Conservation (phyloP, 1,284 basidiomycete genomes). For the Spongiforma sp. region DNA sequence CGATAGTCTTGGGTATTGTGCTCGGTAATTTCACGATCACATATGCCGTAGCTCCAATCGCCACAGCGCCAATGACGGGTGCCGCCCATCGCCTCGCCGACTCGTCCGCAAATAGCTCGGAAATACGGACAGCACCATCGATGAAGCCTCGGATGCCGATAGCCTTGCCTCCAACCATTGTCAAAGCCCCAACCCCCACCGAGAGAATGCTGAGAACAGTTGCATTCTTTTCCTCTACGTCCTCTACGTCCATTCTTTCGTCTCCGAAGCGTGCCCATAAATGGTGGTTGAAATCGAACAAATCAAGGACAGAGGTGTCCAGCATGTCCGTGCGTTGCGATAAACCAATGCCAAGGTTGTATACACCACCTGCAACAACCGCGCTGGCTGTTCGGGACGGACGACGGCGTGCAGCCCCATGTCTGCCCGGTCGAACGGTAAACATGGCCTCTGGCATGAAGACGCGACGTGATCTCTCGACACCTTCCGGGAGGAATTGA, state of each 20-base stretch:
- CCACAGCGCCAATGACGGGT: slow-evolving; percentile 80
- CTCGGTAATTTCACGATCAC: slow-evolving; percentile 89
- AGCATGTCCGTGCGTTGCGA: slow-evolving; percentile 72
- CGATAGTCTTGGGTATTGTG: slow-evolving; percentile 92
- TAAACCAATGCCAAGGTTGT: slow-evolving; percentile 79
- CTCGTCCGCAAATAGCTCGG: slow-evolving; percentile 86
- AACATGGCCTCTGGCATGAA: slow-evolving; percentile 99
- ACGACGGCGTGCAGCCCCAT: slow-evolving; percentile 49
- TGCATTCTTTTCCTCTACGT: slow-evolving; percentile 57
- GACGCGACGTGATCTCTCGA: slow-evolving; percentile 81
- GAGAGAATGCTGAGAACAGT: slow-evolving; percentile 77
- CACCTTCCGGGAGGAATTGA: slow-evolving; percentile 79
- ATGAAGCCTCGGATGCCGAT: slow-evolving; percentile 81
- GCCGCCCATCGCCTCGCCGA: slow-evolving; percentile 87
- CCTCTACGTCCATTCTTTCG: slow-evolving; percentile 42
- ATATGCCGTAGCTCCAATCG: slow-evolving; percentile 82
- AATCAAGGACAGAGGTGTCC: slow-evolving; percentile 78
- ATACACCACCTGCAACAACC: slow-evolving; percentile 73
- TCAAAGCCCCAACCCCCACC: slow-evolving; percentile 85
- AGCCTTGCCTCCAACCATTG: slow-evolving; percentile 84
- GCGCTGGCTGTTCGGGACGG: slow-evolving; percentile 50
- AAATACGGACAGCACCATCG: slow-evolving; percentile 75
- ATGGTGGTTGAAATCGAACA: slow-evolving; percentile 90
- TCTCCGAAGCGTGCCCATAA: slow-evolving; percentile 70
- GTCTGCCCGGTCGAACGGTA: slow-evolving; percentile 57